A percentile compares a stretch with the other conserved stretches of the same genome.
These are phyloP conservation scores for Deuterostichococcus epilithicus DNA, from an alignment of 139 green algal genomes.

Conservation along the genomic window DNA sequence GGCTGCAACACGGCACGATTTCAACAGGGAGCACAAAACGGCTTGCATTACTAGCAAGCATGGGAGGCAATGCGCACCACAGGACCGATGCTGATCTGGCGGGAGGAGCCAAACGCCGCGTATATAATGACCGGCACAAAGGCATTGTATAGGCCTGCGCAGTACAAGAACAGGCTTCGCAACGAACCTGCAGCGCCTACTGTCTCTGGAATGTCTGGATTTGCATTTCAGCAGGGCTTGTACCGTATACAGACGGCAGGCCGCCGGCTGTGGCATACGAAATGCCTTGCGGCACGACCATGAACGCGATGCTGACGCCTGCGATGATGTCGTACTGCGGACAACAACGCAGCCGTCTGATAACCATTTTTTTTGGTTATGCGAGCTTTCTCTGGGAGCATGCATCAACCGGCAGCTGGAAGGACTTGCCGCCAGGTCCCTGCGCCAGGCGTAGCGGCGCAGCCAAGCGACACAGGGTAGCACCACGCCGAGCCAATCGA, in stretches of 20 bases:
- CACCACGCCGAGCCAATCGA: neutral
- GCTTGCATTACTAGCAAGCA: no score
- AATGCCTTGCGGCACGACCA: conserved; percentile 76
- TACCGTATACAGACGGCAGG: conserved; percentile 45
- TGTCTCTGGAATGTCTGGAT: no score
- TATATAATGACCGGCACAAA: conserved; percentile 82
- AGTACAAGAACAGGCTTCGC: no score
- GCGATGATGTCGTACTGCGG: conserved; percentile 56
- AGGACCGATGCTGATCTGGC: conserved; percentile 47
- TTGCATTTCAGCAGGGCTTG: no score
- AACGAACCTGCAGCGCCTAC: no score
- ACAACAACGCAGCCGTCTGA: neutral
- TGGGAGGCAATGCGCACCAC: no score
- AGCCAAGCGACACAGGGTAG: conserved; percentile 1
- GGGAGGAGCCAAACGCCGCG: conserved; percentile 64
- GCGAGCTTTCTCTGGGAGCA: no score
- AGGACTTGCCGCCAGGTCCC: neutral
- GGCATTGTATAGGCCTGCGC: conserved; percentile 75
- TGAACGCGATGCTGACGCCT: conserved; percentile 63
- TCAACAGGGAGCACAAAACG: no score
- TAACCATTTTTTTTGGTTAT: no score
- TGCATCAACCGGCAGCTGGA: no score
- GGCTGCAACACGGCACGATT: no score
- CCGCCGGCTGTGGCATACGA: conserved; percentile 68
- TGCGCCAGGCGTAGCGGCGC: neutral